These are phyloP conservation scores for Eucalyptus melliodora DNA, from an alignment of 345 rosid genomes.

Conservation along the genomic window DNA sequence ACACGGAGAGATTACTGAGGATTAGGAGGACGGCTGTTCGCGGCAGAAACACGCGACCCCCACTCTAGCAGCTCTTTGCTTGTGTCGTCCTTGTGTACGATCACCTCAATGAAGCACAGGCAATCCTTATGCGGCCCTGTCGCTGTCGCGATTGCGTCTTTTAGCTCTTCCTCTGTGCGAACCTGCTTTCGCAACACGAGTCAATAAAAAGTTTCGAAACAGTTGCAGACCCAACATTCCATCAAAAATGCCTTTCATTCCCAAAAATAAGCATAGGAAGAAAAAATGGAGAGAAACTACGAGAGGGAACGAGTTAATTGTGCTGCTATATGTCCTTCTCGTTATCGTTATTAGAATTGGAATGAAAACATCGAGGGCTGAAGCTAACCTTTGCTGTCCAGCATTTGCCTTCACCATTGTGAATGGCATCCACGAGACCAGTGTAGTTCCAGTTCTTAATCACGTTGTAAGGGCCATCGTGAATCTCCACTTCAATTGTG, in stretches of 20 bases:
- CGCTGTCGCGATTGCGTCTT: conserved; percentile 25
- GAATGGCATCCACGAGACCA: conserved; percentile 54
- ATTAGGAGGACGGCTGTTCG: conserved; percentile 64
- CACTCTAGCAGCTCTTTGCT: conserved; percentile 80
- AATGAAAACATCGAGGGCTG: not conserved
- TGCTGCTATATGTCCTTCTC: not conserved
- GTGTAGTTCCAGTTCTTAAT: conserved; percentile 71
- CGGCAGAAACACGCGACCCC: conserved; percentile 67
- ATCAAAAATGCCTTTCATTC: not conserved
- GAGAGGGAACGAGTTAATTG: not conserved
- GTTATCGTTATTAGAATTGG: not conserved
- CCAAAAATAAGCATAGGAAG: not conserved
- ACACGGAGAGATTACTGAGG: conserved; percentile 25
- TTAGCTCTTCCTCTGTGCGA: conserved; percentile 33
- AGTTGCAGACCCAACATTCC: not conserved
- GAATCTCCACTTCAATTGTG: conserved; percentile 74
- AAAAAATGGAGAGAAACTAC: not conserved
- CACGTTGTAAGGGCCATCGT: conserved; percentile 72
- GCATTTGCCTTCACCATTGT: conserved; percentile 71
- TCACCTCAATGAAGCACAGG: conserved; percentile 52
- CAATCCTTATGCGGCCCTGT: conserved; percentile 33
- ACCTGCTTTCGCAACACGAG: conserved; percentile 17
- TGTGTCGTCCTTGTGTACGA: conserved; percentile 66
- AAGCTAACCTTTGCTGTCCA: conserved; percentile 50
- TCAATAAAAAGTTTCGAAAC: not conserved